phyloP scores from a whole-genome alignment of 148 eudicot genomes.

The Amaranthus hypochondriacus region DNA sequence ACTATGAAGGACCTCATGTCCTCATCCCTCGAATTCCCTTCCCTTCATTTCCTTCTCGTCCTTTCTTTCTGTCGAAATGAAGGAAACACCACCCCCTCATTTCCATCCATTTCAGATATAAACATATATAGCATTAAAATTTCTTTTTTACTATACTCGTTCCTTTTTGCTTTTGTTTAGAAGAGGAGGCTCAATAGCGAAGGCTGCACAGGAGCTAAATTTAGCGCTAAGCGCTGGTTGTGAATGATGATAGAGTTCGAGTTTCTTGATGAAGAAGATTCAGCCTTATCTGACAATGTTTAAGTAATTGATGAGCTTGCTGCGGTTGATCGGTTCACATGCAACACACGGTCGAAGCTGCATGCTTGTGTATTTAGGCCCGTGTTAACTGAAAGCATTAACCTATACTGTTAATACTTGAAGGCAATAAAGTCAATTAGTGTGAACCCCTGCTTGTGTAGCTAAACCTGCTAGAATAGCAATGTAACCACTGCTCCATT shows the following conservation, averaged over 20 bases:
- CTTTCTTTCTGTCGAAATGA: too few species aligned
- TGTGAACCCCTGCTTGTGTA: not conserved
- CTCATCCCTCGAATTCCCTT: too few species aligned
- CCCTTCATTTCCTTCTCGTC: too few species aligned
- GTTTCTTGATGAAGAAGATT: slow-evolving; percentile 10
- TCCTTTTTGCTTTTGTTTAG: slow-evolving; percentile 25
- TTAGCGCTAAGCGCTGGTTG: slow-evolving; percentile 41
- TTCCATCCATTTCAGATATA: too few species aligned
- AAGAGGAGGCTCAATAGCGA: slow-evolving; percentile 89
- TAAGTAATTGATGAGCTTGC: slow-evolving; percentile 1
- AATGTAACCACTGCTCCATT: not conserved
- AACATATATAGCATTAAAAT: too few species aligned
- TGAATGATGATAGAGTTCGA: slow-evolving; percentile 16
- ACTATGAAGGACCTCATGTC: too few species aligned
- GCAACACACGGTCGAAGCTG: slow-evolving; percentile 11
- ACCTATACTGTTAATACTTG: slow-evolving; percentile 29
- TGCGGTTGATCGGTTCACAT: not conserved
- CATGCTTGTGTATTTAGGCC: slow-evolving; percentile 15
- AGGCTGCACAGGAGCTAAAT: slow-evolving; percentile 80
- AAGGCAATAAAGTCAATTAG: slow-evolving; percentile 13
- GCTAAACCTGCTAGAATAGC: not conserved
- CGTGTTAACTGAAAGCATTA: slow-evolving; percentile 26
- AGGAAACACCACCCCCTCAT: too few species aligned
- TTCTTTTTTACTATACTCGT: too few species aligned
- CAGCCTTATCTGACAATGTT: slow-evolving; percentile 9